Evolutionary conservation across 257 asterid genomes (phyloP), one percentile per base, ranked within the genome.

Genomic region (Echites panduratus): DNA sequence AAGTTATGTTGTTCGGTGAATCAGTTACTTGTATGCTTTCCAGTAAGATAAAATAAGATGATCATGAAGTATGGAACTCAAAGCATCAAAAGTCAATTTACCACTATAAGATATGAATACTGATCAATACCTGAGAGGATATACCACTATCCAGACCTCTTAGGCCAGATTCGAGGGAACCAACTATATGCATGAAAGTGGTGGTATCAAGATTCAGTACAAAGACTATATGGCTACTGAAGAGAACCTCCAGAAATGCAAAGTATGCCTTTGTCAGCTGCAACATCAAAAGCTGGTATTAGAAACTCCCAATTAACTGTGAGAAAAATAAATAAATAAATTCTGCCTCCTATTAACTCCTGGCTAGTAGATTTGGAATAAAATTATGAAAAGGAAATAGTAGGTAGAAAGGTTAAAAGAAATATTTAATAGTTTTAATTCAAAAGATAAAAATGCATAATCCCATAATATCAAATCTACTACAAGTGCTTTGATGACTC

Each of bases 261-360:
- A 86, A 94, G 85, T 94, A 94, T 63, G 98, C 98, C 89, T 72
- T 92, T 75, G 98, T 87, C 71, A 94, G 87, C 99, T 94, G 97
- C 82, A 86, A 65, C 35, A 43, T 22, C 45, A 73, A 40, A 45
- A 66, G 24, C 14, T 2, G 43, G 29, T 40, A 76, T 71, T 10
- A 75, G 45, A 45, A 27, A 41, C 7, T 4, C 40, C 67, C 14
- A 16, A 35, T 26, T 57, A 12, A 26, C 38, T 38, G 43, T 16
- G 10, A 27, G 26, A 4, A 62, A 44, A 43, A 45, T 10, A 6
- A 22, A 7, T 17, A 19, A 7, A 24, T 38, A 70, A 53, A 45
- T 26, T 58, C 0, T 26, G 49, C 54, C 22, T 9, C 43, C 22
- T 4, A 26, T 38, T 9, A 58, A 54, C 68, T 72, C 20, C 27